These are phyloP conservation scores for Lepidium campestre DNA, from an alignment of 441 rosid species.

Conservation along the genomic window DNA sequence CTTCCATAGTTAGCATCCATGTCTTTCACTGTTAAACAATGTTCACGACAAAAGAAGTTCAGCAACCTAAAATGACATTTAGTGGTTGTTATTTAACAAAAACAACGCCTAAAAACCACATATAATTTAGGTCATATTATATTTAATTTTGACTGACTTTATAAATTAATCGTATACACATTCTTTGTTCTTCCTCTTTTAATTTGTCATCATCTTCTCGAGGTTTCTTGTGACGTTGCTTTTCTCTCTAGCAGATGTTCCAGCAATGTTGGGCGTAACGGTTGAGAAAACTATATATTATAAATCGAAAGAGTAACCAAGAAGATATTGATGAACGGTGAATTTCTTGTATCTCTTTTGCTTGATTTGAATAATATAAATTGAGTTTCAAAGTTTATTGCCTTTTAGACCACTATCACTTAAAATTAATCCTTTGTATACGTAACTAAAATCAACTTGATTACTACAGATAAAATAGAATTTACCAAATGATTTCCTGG, in stretches of 20 bases:
- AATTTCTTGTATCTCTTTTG: conserved; percentile 15
- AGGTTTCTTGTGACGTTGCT: conserved; percentile 23
- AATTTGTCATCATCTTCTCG: conserved; percentile 21
- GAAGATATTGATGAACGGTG: conserved; percentile 18
- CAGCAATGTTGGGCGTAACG: conserved; percentile 26
- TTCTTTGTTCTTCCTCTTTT: conserved; percentile 13
- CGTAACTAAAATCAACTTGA: conserved; percentile 3
- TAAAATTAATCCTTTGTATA: conserved; percentile 3
- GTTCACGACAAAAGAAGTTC: conserved; percentile 29
- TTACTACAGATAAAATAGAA: conserved; percentile 5
- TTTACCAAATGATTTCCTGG: conserved; percentile 14
- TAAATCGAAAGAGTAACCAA: conserved; percentile 24
- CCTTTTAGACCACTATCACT: conserved; percentile 13
- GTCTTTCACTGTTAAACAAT: conserved; percentile 17
- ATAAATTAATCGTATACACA: conserved; percentile 9
- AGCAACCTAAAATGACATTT: conserved; percentile 28
- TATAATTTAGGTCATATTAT: conserved; percentile 15
- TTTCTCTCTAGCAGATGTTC: conserved; percentile 19
- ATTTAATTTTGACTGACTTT: conserved; percentile 2
- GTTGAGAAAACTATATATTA: conserved; percentile 26
- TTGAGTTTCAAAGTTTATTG: neutral
- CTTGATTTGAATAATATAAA: conserved; percentile 14
- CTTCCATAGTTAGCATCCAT: neutral
- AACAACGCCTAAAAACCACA: conserved; percentile 10
- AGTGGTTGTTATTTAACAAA: conserved; percentile 25